Evolutionary conservation across 2,329 filamentous ascomycete genomes (phyloP).

Genomic region (Ophiosphaerella korrae): DNA sequence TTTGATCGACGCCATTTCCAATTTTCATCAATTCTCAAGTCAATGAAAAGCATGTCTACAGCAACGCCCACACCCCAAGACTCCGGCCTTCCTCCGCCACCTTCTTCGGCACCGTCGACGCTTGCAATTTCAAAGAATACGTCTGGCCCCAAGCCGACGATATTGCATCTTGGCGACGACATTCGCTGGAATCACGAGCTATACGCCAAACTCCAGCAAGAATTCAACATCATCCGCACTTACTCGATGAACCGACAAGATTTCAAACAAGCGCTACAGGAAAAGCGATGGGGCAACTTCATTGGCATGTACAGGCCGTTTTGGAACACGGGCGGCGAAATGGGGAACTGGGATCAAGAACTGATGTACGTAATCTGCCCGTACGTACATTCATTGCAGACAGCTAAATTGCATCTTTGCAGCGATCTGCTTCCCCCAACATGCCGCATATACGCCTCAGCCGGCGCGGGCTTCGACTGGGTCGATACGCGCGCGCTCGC

Average conservation of each 20-base stretch:
- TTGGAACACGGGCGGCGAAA: slow-evolving; percentile 69
- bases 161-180: slow-evolving; percentile 53
- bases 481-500: slow-evolving; percentile 65
- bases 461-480: slow-evolving; percentile 69
- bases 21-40: neutral
- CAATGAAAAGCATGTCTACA: slow-evolving; percentile 19
- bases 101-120: neutral
- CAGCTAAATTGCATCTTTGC: neutral
- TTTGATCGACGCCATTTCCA: neutral
- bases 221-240: slow-evolving; percentile 48
- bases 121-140: no score
- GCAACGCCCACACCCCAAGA: slow-evolving; percentile 34
- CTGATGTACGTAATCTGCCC: slow-evolving; percentile 50
- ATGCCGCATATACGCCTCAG: slow-evolving; percentile 63
- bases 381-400: no score
- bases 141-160: slow-evolving; percentile 36
- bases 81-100: slow-evolving; percentile 25
- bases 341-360: slow-evolving; percentile 67
- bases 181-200: slow-evolving; percentile 53
- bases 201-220: slow-evolving; percentile 43
- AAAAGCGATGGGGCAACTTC: slow-evolving; percentile 51
- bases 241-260: slow-evolving; percentile 47
- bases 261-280: slow-evolving; percentile 48
- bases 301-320: slow-evolving; percentile 62
- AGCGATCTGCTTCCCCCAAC: slow-evolving; percentile 53